Evolutionary conservation across 768 basidiomycete species (phyloP).

Genomic region (Hortiboletus flavorubellus): DNA sequence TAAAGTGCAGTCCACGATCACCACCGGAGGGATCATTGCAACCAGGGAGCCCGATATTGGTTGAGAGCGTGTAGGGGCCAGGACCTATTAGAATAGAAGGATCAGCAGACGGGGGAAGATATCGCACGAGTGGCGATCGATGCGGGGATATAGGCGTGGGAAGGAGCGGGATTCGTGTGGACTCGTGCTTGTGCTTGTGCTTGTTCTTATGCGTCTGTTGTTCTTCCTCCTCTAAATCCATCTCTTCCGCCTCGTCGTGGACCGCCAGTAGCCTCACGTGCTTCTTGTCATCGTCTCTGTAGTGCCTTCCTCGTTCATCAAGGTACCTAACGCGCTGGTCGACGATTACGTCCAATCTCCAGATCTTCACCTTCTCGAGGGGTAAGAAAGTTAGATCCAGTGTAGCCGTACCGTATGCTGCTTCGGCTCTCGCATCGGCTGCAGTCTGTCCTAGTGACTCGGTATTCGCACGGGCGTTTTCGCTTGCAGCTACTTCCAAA

Average conservation of each 20-base stretch:
- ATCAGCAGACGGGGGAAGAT: constrained; percentile 14
- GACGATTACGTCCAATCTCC: constrained; percentile 65
- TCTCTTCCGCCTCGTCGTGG: constrained; percentile 18
- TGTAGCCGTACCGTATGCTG: constrained; percentile 56
- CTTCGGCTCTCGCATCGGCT: constrained; percentile 11
- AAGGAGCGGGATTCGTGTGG: constrained; percentile 20
- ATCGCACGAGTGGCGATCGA: constrained; percentile 25
- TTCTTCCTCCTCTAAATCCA: background rate
- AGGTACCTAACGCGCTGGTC: constrained; percentile 46
- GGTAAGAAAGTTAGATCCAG: constrained; percentile 83
- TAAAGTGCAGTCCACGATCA: constrained; percentile 55
- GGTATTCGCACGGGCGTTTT: background rate
- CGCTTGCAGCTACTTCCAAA: background rate
- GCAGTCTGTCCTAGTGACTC: background rate
- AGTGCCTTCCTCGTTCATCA: background rate
- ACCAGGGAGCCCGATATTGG: constrained; percentile 16
- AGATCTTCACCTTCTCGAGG: constrained; percentile 79
- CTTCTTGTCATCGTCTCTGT: constrained; percentile 7
- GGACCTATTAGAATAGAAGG: constrained; percentile 24
- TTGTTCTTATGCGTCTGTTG: constrained; percentile 12
- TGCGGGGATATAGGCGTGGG: constrained; percentile 30
- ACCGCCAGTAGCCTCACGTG: constrained; percentile 17
- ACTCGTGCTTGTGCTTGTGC: constrained; percentile 1
- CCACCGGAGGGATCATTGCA: constrained; percentile 4
- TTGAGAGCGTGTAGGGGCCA: constrained; percentile 24